Evolutionary conservation across 176 grass and related monocot species (phyloP), one percentile per base, ranked within the genome.

Genomic region (Carex parvula): DNA sequence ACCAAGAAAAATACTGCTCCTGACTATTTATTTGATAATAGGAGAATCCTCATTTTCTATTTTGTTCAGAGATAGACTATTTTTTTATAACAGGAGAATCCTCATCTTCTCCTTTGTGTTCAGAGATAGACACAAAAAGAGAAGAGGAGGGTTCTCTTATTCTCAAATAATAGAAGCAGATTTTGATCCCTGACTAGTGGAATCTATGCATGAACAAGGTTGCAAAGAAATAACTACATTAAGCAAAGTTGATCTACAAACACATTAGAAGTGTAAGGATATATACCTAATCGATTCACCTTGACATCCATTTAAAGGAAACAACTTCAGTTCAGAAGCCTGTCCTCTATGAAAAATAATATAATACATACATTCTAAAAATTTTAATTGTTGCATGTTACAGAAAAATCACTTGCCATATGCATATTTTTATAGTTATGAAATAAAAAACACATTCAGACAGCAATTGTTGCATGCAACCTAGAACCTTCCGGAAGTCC

Each of bases 401-500:
- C 52, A 85, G 39, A 4, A 44, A 29, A 81, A 87, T 77, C 56
- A 21, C 18, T 54, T 41, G 10, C 14, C 7, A 81, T 11, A 37
- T 61, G 18, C 66, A 35, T 48, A 77, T 29, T 46, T 61, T 87
- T 32, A 86, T 63, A 13, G 56, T 91, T 81, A 91, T 82, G 14
- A 77, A 55, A 30, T 9, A 29, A 32, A 62, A 56, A 41, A 88
- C 72, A 18, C 22, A 85, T 79, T 82, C 88, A 76, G 60, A 83
- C 79, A 85, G 86, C 77, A 81, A 97, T 88, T 67, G 90, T 64
- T 59, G 86, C 85, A 74, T 98, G 92, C 84, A 98, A 81, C 64
- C 55, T 84, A 16, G 92, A 94, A 79, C 88, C 92, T 80, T 89
- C 86, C 5, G 95, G 92, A 79, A 88, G 88, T 85, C 92, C 95